Conservation (phyloP, 2,329 filamentous ascomycete genomes). For the Penicillium glabrum region DNA sequence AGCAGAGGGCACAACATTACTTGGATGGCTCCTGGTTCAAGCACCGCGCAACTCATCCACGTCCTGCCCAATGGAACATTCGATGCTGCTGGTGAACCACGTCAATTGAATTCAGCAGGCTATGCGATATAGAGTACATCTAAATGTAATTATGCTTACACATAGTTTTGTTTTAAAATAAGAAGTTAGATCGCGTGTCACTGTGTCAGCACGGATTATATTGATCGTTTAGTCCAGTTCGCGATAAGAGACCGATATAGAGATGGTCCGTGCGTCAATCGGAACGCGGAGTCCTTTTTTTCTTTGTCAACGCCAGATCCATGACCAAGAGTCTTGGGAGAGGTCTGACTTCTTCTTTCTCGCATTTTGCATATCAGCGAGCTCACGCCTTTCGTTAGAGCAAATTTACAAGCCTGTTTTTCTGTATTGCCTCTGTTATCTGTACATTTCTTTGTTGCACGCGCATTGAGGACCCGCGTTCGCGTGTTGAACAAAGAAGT, state of each 20-base stretch:
- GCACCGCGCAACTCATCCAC: constrained; percentile 70
- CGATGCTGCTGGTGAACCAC: constrained; percentile 74
- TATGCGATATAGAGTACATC: constrained; percentile 48
- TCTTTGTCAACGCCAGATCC: background rate
- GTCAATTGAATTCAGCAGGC: constrained; percentile 70
- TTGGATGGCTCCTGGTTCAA: constrained; percentile 63
- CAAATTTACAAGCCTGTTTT: background rate
- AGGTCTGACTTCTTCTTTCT: background rate
- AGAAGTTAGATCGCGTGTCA: background rate
- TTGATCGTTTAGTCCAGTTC: background rate
- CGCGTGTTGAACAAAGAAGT: background rate
- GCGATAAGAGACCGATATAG: background rate
- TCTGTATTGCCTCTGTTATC: background rate
- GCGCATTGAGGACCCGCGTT: background rate
- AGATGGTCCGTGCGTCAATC: background rate
- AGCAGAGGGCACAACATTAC: constrained; percentile 69
- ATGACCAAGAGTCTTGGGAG: background rate
- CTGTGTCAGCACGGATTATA: background rate
- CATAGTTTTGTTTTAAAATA: background rate
- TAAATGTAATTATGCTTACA: background rate
- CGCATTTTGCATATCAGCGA: background rate
- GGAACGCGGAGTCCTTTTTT: background rate
- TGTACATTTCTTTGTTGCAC: background rate
- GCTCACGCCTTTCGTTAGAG: background rate
- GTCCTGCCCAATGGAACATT: constrained; percentile 65